Evolutionary conservation across 495 filamentous ascomycete species (phyloP), one percentile per base, ranked within the genome.

Genomic region (Penicillium verhagenii): DNA sequence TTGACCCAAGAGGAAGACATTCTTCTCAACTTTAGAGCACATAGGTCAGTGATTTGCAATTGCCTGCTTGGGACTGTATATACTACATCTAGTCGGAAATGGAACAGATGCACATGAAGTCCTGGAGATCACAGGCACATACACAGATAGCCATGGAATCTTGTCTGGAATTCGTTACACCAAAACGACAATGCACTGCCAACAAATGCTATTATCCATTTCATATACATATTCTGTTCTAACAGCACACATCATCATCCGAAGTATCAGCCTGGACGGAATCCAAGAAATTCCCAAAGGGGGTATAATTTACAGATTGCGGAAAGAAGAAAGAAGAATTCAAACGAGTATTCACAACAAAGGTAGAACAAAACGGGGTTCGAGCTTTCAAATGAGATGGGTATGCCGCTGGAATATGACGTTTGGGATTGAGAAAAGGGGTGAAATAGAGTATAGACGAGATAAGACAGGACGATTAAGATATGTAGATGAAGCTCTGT

Each of bases 321-420:
- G 21, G 8, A n/a, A 45, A 45, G 19, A 47, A 47, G 11, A 8
- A 43, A 0, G 14, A n/a, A 31, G 16, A 26, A 28, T 31, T n/a
- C 1, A 45, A 29, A 45, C 6, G 47, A 46, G 23, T 39, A 47
- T 38, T 38, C 11, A 52, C 19, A 51, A 50, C 26, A 42, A 31
- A 25, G 24, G 7, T 25, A 35, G 23, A 18, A 11, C 21, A 53
- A 28, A 28, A 33, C 11, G n/a, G 18, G 46, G 26, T 49, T 26
- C n/a, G n/a, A n/a, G n/a, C n/a, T n/a, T n/a, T n/a, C 38, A 43
- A 18, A 43, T 38, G 18, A 50, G 33, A 59, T 33, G 43, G 55
- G 47, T 52, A 55, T 59, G 57, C 57, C 37, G 43, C 37, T 43
- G 11, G 39, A 49, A 28, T 55, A 33, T 47, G 49, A 55, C 48